Evolutionary conservation across 2,329 filamentous ascomycete species (phyloP).

Genomic region (Neurospora sp.): DNA sequence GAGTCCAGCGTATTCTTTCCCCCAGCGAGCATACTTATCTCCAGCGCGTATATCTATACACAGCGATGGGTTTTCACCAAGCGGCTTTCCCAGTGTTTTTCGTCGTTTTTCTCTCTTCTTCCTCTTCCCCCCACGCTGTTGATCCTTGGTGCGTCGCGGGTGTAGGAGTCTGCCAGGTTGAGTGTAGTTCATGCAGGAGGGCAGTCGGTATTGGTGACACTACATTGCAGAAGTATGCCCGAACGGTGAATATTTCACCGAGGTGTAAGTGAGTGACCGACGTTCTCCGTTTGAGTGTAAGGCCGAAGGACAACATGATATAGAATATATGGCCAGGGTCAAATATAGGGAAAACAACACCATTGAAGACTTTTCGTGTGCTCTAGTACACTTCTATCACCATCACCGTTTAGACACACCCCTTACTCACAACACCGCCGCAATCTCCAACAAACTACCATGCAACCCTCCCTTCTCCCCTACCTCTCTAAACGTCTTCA

Average conservation of each 20-base stretch:
- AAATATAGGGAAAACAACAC: not conserved
- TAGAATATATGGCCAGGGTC: not conserved
- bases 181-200: not conserved
- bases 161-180: not conserved
- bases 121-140: not conserved
- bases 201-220: not conserved
- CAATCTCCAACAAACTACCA: slow-evolving; percentile 17
- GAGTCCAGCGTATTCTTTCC: not conserved
- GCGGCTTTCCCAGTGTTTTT: not conserved
- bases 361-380: not conserved
- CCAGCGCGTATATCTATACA: not conserved
- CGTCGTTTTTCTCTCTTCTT: not conserved
- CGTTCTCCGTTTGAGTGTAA: not conserved
- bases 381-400: not conserved
- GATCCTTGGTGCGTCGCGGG: not conserved
- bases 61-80: not conserved
- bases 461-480: slow-evolving; percentile 13
- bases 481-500: slow-evolving; percentile 11
- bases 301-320: not conserved
- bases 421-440: not conserved
- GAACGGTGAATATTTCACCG: not conserved
- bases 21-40: not conserved
- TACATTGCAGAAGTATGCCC: not conserved
- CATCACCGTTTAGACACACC: not conserved
- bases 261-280: not conserved